These are phyloP conservation scores for Aspergillus caelatus DNA, from an alignment of 2,329 filamentous ascomycete species.

Conservation along the genomic window DNA sequence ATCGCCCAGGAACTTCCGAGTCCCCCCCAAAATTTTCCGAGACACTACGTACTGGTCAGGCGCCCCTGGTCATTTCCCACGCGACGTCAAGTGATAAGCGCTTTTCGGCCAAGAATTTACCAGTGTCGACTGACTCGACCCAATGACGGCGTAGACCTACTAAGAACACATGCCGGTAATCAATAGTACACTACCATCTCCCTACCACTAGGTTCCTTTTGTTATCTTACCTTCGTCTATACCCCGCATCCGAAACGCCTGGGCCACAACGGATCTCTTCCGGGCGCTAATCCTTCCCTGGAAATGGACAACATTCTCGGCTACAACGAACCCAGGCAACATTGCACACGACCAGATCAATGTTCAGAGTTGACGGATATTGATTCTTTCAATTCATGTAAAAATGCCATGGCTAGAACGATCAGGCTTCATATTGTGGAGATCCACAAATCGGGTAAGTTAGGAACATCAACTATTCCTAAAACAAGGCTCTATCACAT, in stretches of 20 bases:
- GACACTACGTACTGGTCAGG: slow-evolving; percentile 5
- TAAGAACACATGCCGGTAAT: not conserved
- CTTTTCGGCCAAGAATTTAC: slow-evolving; percentile 7
- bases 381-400: not conserved
- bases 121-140: not conserved
- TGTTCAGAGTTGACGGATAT: not conserved
- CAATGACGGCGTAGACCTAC: slow-evolving; percentile 3
- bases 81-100: slow-evolving; percentile 12
- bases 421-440: not conserved
- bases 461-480: slow-evolving; percentile 4
- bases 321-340: not conserved
- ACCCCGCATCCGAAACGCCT: slow-evolving; percentile 28
- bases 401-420: not conserved
- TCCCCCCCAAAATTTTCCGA: slow-evolving; percentile 2
- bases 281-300: slow-evolving; percentile 12
- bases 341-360: not conserved
- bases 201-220: slow-evolving; percentile 5
- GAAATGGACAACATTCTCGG: not conserved
- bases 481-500: slow-evolving; percentile 11
- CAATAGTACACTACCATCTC: not conserved
- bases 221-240: slow-evolving; percentile 12
- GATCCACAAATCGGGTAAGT: slow-evolving; percentile 14
- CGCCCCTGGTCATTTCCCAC: slow-evolving; percentile 3
- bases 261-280: slow-evolving; percentile 27
- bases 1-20: slow-evolving; percentile 7